phyloP scores from a whole-genome alignment of 2,329 filamentous ascomycete species.

The Colletotrichum orchidophilum region DNA sequence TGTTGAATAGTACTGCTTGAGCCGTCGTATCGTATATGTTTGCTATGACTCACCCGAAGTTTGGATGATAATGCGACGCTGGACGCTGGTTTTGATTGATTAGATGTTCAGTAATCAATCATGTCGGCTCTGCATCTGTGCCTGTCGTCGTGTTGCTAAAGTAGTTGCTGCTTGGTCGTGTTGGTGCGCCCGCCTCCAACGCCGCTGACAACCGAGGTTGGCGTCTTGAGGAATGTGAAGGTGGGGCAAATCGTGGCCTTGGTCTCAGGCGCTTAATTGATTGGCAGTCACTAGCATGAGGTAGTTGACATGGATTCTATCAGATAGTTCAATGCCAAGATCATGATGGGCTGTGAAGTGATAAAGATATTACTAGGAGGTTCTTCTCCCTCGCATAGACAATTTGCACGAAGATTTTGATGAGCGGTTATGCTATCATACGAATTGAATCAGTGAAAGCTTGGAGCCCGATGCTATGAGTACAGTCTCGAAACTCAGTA shows the following conservation, averaged over 20 bases:
- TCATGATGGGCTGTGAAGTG: neutral
- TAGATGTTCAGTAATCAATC: conserved; percentile 9
- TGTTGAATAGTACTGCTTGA: neutral
- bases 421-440: too few species aligned
- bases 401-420: too few species aligned
- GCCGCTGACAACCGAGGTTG: conserved; percentile 22
- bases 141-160: neutral
- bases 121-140: neutral
- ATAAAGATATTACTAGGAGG: too few species aligned
- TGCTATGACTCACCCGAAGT: neutral
- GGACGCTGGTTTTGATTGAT: neutral
- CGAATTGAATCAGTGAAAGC: too few species aligned
- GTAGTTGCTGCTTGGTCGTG: neutral
- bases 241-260: neutral
- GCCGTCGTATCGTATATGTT: neutral
- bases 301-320: neutral
- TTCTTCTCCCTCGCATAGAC: too few species aligned
- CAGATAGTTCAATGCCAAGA: neutral
- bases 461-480: too few species aligned
- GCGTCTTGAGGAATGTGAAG: neutral
- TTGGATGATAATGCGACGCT: neutral
- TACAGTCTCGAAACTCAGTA: too few species aligned
- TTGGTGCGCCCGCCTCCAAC: neutral
- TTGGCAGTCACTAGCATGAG: too few species aligned
- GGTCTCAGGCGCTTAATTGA: neutral